Conservation (phyloP, 139 green algal genomes). For the Tetradesmus obliquus region DNA sequence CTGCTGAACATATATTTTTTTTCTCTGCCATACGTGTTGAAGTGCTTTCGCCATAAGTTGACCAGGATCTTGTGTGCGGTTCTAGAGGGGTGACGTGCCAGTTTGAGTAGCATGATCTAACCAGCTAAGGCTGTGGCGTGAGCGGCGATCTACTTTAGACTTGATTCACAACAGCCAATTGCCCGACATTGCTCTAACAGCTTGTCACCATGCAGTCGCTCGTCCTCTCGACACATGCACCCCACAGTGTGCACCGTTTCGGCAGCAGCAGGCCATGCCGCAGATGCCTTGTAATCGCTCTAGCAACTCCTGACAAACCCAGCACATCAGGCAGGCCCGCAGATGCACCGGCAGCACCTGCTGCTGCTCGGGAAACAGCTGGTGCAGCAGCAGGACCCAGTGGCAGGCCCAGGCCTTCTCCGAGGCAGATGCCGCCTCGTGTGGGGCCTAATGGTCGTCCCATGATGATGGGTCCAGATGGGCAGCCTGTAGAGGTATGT, state of each 20-base stretch:
- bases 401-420: neutral
- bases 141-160: neutral
- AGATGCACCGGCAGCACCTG: neutral
- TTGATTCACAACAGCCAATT: neutral
- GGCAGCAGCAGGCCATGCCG: neutral
- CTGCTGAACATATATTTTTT: too few species aligned
- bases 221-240: neutral
- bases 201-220: neutral
- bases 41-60: neutral
- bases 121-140: neutral
- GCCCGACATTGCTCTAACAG: neutral
- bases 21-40: too few species aligned
- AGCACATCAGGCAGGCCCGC: slow-evolving; percentile 17
- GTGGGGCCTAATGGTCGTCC: neutral
- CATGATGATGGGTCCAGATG: slow-evolving; percentile 58
- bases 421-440: neutral
- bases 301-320: neutral
- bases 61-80: neutral
- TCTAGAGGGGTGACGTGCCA: neutral
- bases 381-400: neutral
- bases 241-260: neutral
- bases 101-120: neutral
- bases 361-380: neutral
- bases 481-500: slow-evolving; percentile 53
- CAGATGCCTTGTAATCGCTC: neutral